phyloP scores from a whole-genome alignment of 176 grass and related monocot genomes.

The Aegilops sharonensis region DNA sequence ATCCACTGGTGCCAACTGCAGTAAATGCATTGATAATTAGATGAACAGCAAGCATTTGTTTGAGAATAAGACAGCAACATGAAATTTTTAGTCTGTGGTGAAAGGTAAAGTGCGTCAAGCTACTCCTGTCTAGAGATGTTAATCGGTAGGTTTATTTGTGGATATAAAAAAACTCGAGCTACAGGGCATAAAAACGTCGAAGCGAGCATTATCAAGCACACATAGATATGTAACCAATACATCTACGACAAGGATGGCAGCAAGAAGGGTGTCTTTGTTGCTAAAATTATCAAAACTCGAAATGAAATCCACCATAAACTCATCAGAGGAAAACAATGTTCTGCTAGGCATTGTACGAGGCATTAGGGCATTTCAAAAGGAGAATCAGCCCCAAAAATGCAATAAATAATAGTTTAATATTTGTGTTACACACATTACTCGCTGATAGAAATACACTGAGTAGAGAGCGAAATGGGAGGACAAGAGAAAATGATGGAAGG shows the following conservation, averaged over 20 bases:
- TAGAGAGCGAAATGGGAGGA: not conserved
- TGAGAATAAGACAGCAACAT: not conserved
- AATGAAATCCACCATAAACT: not conserved
- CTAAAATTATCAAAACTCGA: not conserved
- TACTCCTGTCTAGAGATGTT: not conserved
- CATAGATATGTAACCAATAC: not conserved
- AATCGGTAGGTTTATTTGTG: not conserved
- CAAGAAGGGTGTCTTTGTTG: not conserved
- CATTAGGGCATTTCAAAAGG: not conserved
- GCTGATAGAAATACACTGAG: not conserved
- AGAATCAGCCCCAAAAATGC: not conserved
- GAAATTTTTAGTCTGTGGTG: not conserved
- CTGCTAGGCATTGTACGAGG: not conserved
- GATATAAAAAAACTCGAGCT: not conserved
- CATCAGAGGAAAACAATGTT: not conserved
- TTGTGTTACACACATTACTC: not conserved
- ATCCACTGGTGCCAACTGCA: slow-evolving; percentile 27
- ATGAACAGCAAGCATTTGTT: not conserved
- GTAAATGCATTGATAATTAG: slow-evolving; percentile 24
- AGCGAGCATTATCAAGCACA: not conserved
- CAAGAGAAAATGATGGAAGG: not conserved
- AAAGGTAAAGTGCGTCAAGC: not conserved
- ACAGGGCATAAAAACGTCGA: not conserved
- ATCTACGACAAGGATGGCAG: not conserved
- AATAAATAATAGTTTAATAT: not conserved